A percentile compares a stretch with the other conserved stretches of the same genome.
Conservation (phyloP, 352 stramenopile genomes). For the Pythium diclinum region DNA sequence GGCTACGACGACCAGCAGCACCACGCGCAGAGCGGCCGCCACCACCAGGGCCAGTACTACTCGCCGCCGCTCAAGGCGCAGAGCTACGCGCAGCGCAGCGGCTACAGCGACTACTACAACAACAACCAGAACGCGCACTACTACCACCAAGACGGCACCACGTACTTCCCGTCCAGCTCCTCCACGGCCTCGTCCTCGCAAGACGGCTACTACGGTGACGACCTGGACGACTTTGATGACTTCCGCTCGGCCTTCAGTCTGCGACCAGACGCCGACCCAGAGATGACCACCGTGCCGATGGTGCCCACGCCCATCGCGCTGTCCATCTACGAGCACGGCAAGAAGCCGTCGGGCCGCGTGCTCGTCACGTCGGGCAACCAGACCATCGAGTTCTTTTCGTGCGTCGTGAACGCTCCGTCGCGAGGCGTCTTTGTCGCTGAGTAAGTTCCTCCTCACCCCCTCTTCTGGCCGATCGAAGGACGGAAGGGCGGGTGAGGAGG, state of each 20-base stretch:
- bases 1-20: constrained; percentile 15
- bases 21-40: neutral
- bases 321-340: constrained; percentile 71
- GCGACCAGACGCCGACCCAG: constrained; percentile 35
- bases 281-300: constrained; percentile 78
- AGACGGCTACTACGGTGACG: constrained; percentile 73
- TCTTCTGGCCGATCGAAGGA: constrained; percentile 7
- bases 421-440: constrained; percentile 65
- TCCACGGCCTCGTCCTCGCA: constrained; percentile 78
- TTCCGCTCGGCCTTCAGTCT: constrained; percentile 31
- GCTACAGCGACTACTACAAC: constrained; percentile 45
- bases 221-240: constrained; percentile 71
- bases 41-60: constrained; percentile 17
- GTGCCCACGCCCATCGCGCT: constrained; percentile 67
- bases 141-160: constrained; percentile 31
- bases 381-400: constrained; percentile 85
- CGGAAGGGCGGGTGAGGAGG: neutral
- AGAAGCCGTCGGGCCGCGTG: constrained; percentile 76
- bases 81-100: constrained; percentile 13
- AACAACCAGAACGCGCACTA: constrained; percentile 40
- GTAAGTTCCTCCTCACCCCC: constrained; percentile 30
- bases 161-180: constrained; percentile 60
- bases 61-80: constrained; percentile 29
- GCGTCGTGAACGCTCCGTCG: constrained; percentile 68
- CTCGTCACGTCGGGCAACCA: constrained; percentile 76